Base-by-base conservation (phyloP, 2,329 filamentous ascomycete genomes). In the Colletotrichum caudatum region DNA sequence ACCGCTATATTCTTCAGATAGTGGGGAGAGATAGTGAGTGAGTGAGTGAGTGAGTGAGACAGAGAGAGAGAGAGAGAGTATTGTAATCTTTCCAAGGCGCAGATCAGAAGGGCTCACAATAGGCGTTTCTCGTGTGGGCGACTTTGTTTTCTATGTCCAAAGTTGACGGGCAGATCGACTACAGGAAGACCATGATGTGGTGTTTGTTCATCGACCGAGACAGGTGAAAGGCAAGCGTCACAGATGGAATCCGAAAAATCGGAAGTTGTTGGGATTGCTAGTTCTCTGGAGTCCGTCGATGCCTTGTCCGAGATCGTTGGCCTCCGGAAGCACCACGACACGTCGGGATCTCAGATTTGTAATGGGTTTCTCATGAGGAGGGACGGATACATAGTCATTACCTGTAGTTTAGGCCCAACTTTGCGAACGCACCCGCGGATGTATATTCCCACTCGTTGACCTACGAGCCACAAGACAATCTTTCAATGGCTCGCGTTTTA, bases 361-460 rank as follows among this genome's bases (percentile, higher is more conserved):
- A 5, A 4, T 39, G 44, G 26, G 7, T 29, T 71, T 58, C 68
- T 51, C 64, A 71, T 16, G 64, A 64, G 64, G 68, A 68, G 61
- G 41, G n/a, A 8, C 35, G 6, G 11, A 29, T 29, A 29, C 29
- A 53, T 59, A 68, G 64, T 63, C 69, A 63, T 71, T 7, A 8
- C 20, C 44, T 46, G 69, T 26, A 20, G 16, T 50, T 63, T 59
- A 50, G 46, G 58, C 58, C 63, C 9, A 57, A 68, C 35, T 44
- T 26, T 8, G 35, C 33, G 35, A 35, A 44, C 11, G 58, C 53
- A 51, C 29, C 51, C 53, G 50, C 58, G 35, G 18, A 29, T 29
- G 3, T 29, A 8, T 14, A 41, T 39, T 35, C 23, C 20, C 14
- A 23, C 3, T 14, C 39, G 29, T 20, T 20, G 6, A n/a, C 39